phyloP scores from a whole-genome alignment of 768 basidiomycete species.

The Podaxis sp. region DNA sequence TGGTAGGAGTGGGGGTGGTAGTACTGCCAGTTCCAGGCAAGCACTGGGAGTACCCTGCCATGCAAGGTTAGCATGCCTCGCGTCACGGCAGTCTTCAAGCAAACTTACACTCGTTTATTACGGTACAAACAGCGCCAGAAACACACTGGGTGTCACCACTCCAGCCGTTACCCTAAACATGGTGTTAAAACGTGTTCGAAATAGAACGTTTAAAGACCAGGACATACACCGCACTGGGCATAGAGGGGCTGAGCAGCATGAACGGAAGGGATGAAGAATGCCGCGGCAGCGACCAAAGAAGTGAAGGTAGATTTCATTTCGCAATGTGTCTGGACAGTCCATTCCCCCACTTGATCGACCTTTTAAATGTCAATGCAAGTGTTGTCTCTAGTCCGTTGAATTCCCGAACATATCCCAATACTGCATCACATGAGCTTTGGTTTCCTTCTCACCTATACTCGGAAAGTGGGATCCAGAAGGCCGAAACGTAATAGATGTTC shows the following conservation, averaged over 20 bases:
- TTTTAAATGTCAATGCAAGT: slow-evolving; percentile 4
- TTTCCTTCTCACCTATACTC: background rate
- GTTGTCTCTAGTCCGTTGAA: slow-evolving; percentile 4
- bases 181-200: slow-evolving; percentile 3
- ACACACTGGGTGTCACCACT: slow-evolving; percentile 39
- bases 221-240: slow-evolving; percentile 43
- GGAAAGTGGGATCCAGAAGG: background rate
- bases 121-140: slow-evolving; percentile 33
- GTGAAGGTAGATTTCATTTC: slow-evolving; percentile 20
- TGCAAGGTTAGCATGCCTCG: background rate
- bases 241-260: slow-evolving; percentile 30
- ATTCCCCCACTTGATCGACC: background rate
- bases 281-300: slow-evolving; percentile 23
- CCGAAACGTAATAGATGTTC: background rate
- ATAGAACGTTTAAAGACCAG: background rate
- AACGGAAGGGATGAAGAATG: slow-evolving; percentile 17
- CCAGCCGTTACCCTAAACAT: slow-evolving; percentile 31
- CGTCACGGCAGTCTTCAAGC: background rate
- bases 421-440: slow-evolving; percentile 4
- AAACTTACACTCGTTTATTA: slow-evolving; percentile 34
- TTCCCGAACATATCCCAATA: slow-evolving; percentile 9
- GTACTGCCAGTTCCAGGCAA: slow-evolving; percentile 26
- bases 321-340: background rate
- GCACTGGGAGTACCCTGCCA: slow-evolving; percentile 43
- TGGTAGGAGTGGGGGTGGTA: slow-evolving; percentile 6